These are phyloP conservation scores for Erigeron canadensis DNA, from an alignment of 129 eudicot genomes.

Conservation along the genomic window DNA sequence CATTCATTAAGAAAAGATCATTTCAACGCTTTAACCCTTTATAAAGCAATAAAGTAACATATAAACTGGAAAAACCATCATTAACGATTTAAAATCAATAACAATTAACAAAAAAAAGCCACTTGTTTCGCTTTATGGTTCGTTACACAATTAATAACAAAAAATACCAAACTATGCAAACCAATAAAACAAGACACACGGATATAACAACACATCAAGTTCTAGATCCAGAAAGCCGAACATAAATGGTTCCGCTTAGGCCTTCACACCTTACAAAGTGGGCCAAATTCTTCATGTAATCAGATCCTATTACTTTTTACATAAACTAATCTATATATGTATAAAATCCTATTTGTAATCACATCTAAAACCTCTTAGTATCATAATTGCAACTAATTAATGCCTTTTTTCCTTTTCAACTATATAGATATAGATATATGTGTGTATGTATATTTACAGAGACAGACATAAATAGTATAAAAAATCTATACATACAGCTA, in stretches of 20 bases:
- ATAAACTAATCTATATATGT: not conserved
- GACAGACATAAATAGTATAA: no score
- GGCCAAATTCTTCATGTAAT: not conserved
- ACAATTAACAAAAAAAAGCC: constrained; percentile 10
- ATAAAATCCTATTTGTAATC: no score
- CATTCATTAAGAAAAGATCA: constrained; percentile 14
- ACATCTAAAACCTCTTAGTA: no score
- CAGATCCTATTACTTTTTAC: not conserved
- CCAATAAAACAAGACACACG: not conserved
- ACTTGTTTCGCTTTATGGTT: constrained; percentile 22
- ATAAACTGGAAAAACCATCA: constrained; percentile 31
- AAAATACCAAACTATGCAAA: not conserved
- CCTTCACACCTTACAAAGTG: not conserved
- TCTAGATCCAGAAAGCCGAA: constrained; percentile 28
- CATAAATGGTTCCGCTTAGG: not conserved
- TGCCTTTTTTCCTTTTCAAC: no score
- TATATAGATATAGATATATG: no score
- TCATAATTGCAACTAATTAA: no score
- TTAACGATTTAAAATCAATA: constrained; percentile 11
- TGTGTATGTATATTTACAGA: no score
- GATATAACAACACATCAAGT: constrained; percentile 1
- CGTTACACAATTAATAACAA: not conserved
- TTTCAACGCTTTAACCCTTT: constrained; percentile 13
- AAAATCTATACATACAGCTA: no score
- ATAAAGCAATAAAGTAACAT: constrained; percentile 27